Evolutionary conservation across 2,329 filamentous ascomycete species (phyloP), one percentile per base, ranked within the genome.

Genomic region (Chaetomiaceae sp.): DNA sequence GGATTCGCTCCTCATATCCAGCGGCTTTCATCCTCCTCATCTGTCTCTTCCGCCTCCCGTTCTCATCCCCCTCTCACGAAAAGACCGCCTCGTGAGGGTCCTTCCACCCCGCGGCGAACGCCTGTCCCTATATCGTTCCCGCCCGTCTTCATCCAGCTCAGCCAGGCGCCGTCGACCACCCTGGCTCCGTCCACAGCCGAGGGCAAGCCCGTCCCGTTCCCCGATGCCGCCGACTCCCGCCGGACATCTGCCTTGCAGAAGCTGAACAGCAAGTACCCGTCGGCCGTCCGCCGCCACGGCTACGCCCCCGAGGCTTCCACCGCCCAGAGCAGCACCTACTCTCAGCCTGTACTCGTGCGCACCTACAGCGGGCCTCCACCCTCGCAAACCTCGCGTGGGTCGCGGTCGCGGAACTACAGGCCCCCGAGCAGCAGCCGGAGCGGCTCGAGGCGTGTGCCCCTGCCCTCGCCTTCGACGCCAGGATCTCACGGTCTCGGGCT

Each of bases 261-360:
- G 60, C 68, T 82, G 50, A 82, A 78, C 62, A 72, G 66, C 57
- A 74, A 73, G 55, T 78, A 76, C 48, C 75, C 77, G 6, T 76
- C 73, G 7, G 56, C 57, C 2, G 57, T 60, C 26, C 56, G 56
- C 41, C 72, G 73, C 36, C 76, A 76, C 59, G 73, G 71, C 52
- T 78, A 76, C 67, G 67, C 74, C 7, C 47, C 48, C 49, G 76
- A 78, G 61, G 76, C 75, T 19, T 72, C 73, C 11, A 73, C 74
- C 10, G 71, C 78, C 15, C 69, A 74, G 57, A 78, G 66, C 62
- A 77, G 70, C 53, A 81, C 78, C 32, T 81, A 79, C 58, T 81
- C 76, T 3, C 78, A 82, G 51, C 80, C 80, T n/a, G 78, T 83
- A 47, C 75, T 83, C 32, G 80, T 83, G 19, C 73, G 78, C 48